Conservation (phyloP, 148 eudicot genomes). For the Hydrangea macrophylla region DNA sequence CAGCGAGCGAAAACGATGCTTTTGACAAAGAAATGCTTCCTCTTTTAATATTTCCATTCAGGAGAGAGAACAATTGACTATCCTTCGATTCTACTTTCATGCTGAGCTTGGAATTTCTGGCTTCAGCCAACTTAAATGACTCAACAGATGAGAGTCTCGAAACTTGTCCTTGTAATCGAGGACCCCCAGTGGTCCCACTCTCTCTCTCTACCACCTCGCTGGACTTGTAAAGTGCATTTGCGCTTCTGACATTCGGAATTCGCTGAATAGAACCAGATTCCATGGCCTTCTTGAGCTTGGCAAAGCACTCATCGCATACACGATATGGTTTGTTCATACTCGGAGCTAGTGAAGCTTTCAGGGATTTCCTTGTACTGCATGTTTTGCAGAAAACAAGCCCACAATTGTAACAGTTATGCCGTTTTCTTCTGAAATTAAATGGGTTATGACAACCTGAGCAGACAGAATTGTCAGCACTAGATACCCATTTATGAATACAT, state of each 20-base stretch:
- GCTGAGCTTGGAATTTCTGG: constrained; percentile 31
- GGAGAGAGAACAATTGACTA: constrained; percentile 29
- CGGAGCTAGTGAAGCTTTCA: constrained; percentile 88
- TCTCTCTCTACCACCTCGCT: constrained; percentile 53
- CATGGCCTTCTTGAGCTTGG: constrained; percentile 56
- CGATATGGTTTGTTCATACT: constrained; percentile 74
- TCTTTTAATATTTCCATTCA: constrained; percentile 35
- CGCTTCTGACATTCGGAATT: constrained; percentile 51
- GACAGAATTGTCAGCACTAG: constrained; percentile 59
- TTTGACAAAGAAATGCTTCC: constrained; percentile 35
- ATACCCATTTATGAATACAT: constrained; percentile 71
- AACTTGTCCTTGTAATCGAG: constrained; percentile 34
- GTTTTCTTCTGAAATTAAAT: constrained; percentile 81
- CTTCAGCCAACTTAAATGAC: constrained; percentile 42
- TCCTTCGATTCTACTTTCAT: constrained; percentile 35
- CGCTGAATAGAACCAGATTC: constrained; percentile 36
- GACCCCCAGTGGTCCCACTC: constrained; percentile 20
- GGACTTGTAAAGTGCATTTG: constrained; percentile 31
- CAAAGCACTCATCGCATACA: constrained; percentile 84
- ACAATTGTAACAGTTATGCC: constrained; percentile 92
- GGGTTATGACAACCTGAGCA: constrained; percentile 75
- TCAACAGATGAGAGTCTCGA: constrained; percentile 47
- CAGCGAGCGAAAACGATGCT: constrained; percentile 33
- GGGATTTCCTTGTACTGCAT: constrained; percentile 74
- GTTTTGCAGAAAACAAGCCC: constrained; percentile 83